These are phyloP conservation scores for Cordyceps pruinosa DNA, from an alignment of 2,329 filamentous ascomycete species.

Conservation along the genomic window DNA sequence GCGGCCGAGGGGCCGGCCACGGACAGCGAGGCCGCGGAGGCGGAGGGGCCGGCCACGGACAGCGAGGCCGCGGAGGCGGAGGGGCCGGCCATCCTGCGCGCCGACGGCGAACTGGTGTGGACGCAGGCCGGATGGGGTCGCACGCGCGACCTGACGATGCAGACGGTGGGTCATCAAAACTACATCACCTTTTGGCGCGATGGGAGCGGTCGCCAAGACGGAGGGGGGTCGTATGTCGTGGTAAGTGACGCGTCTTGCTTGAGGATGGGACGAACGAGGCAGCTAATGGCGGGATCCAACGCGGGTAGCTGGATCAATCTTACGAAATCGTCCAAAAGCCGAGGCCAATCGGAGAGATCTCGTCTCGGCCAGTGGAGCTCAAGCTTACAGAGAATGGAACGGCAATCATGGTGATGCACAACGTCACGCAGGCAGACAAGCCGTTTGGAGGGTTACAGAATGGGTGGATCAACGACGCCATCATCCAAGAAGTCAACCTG, in stretches of 20 bases:
- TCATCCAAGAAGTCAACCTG: constrained; percentile 43
- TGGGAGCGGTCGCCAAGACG: constrained; percentile 38
- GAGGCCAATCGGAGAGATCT: constrained; percentile 17
- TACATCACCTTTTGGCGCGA: constrained; percentile 28
- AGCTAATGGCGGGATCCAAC: not conserved
- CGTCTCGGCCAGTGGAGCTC: constrained; percentile 32
- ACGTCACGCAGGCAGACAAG: constrained; percentile 21
- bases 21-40: not conserved
- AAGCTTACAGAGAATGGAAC: constrained; percentile 33
- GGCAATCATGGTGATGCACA: constrained; percentile 33
- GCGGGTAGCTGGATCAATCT: constrained; percentile 23
- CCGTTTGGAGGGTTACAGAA: constrained; percentile 18
- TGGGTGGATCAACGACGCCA: constrained; percentile 27
- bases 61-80: constrained; percentile 22
- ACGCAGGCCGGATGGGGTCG: constrained; percentile 26
- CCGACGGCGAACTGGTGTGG: constrained; percentile 39
- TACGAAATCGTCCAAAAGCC: constrained; percentile 25
- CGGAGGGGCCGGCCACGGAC: not conserved
- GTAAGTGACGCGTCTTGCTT: constrained; percentile 19
- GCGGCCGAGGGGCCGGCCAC: constrained; percentile 10
- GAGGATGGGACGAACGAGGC: not conserved
- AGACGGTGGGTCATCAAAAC: constrained; percentile 12
- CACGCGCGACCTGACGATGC: constrained; percentile 23
- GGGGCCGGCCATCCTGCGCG: constrained; percentile 38
- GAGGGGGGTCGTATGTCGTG: constrained; percentile 40